Evolutionary conservation across 1,284 basidiomycete genomes (phyloP).

Genomic region (Malassezia dermatis): DNA sequence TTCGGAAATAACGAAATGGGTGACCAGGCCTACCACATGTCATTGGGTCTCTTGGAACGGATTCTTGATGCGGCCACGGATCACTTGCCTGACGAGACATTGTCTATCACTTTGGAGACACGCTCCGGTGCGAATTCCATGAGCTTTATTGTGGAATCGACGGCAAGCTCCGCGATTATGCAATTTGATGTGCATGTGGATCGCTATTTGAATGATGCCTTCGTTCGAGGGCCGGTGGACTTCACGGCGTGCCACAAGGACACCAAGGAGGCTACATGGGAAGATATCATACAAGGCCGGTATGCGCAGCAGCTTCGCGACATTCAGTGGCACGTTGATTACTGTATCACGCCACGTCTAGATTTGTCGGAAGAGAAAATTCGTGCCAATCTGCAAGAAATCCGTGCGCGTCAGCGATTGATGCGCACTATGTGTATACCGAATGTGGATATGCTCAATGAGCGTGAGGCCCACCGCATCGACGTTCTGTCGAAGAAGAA

Average conservation of each 20-base stretch:
- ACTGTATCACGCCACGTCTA: constrained; percentile 26
- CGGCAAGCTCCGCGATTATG: constrained; percentile 14
- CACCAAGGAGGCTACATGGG: constrained; percentile 18
- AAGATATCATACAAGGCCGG: constrained; percentile 30
- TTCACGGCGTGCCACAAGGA: constrained; percentile 25
- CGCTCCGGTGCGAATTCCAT: constrained; percentile 17
- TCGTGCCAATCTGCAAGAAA: constrained; percentile 22
- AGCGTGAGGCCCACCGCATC: constrained; percentile 27
- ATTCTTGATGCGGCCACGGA: constrained; percentile 58
- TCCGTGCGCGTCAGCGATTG: constrained; percentile 21
- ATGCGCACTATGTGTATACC: constrained; percentile 31
- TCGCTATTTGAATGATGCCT: constrained; percentile 31
- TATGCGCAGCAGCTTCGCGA: constrained; percentile 16
- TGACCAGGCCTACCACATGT: constrained; percentile 66
- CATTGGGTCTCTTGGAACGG: constrained; percentile 63
- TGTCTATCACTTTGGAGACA: constrained; percentile 36
- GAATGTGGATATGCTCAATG: constrained; percentile 41
- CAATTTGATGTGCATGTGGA: constrained; percentile 40
- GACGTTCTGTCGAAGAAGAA: constrained; percentile 23
- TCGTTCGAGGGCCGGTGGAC: constrained; percentile 37
- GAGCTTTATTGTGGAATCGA: constrained; percentile 34
- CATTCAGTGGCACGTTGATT: constrained; percentile 34
- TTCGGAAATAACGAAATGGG: constrained; percentile 62
- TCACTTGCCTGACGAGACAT: constrained; percentile 55
- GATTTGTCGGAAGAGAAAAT: constrained; percentile 25